These are phyloP conservation scores for Emmonsia crescens DNA, from an alignment of 2,329 filamentous ascomycete species.

Conservation along the genomic window DNA sequence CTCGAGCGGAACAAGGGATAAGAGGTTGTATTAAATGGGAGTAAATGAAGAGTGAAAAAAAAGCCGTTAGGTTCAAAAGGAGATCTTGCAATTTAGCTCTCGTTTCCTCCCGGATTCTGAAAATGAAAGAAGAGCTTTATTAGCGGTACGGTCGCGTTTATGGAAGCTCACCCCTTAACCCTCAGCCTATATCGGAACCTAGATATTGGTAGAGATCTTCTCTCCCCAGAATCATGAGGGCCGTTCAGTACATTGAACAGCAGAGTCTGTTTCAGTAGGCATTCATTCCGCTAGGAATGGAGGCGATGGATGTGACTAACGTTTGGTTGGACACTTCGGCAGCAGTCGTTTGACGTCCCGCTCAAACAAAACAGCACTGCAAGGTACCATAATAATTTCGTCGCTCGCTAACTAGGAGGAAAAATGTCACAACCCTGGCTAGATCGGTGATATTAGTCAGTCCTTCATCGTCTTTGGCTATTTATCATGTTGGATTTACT, in stretches of 20 bases:
- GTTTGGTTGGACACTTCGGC: not conserved
- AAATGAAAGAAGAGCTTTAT: not conserved
- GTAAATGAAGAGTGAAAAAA: no score
- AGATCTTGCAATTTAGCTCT: no score
- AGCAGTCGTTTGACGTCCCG: no score
- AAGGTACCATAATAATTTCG: constrained; percentile 27
- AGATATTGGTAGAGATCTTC: constrained; percentile 27
- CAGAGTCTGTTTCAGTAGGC: no score
- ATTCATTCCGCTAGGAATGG: no score
- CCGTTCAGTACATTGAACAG: no score
- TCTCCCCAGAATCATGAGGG: constrained; percentile 23
- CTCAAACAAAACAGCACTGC: constrained; percentile 19
- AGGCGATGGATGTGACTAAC: constrained; percentile 16
- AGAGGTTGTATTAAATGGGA: not conserved
- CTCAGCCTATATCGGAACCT: constrained; percentile 28
- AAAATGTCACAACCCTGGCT: constrained; percentile 19
- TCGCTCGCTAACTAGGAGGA: constrained; percentile 18
- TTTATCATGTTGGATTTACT: constrained; percentile 29
- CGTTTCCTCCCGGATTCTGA: not conserved
- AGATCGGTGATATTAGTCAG: constrained; percentile 18
- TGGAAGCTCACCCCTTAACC: constrained; percentile 26
- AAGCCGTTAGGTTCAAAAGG: no score
- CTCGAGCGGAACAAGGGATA: not conserved
- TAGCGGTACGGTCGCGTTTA: not conserved
- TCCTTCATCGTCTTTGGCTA: constrained; percentile 19